Base-by-base conservation (phyloP, 768 basidiomycete genomes). In the Strobilomyces dryophilus region DNA sequence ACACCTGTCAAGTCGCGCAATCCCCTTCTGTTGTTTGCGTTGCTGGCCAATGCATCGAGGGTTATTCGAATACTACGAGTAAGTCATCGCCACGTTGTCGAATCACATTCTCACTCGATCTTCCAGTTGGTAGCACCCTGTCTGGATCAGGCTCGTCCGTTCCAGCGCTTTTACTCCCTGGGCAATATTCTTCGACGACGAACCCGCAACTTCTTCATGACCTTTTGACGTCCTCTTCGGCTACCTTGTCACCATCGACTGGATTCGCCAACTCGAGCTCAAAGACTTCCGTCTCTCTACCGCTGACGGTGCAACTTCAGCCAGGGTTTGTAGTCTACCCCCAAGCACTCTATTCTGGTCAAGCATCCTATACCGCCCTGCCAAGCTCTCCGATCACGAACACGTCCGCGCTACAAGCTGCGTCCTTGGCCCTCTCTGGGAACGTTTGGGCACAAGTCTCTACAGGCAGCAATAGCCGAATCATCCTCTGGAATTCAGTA, bases 21-120 rank as follows among this genome's bases (percentile, higher is more conserved):
- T 75, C 78, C 59, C 67, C 74, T 54, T 70, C 84, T 63, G 82
- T 91, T 52, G 76, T 92, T 56, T 92, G 89, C 77, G 75, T 89
- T 87, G 86, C 89, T 67, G 89, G 89, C 61, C 89, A 92, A 86
- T 92, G 90, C 75, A 72, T 92, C 52, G 79, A 90, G 69, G 90
- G 90, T 53, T 80, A 72, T 70, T 82, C 87, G 31, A 91, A 92
- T 64, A 80, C 77, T 21, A 85, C 87, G 35, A 65, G 79, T 80
- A 62, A 73, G 87, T 84, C 53, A 32, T 26, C 15, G 18, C 52
- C 36, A 4, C 47, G 32, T 20, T 5, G 39, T 39, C 26, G n/a
- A 41, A 45, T 58, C 49, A 59, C 21, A 9, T 34, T 41, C 20
- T 67, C 31, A 65, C 53, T 27, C 49, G 45, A 47, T 43, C 32